phyloP scores from a whole-genome alignment of 768 basidiomycete species.

The Tylopilus balloui region DNA sequence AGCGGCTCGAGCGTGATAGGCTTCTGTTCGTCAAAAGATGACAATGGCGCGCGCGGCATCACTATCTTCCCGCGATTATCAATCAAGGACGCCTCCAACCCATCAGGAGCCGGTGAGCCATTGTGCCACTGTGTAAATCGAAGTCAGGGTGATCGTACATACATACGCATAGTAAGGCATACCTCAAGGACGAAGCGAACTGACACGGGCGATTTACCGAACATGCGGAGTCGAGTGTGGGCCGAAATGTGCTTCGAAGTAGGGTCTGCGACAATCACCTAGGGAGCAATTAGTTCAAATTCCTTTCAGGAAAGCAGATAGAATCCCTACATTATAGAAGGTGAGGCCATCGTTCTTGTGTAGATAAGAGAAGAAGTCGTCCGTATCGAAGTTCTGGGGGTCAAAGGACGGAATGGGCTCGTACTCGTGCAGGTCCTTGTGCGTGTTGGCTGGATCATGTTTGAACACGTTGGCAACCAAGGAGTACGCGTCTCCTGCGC shows the following conservation, averaged over 20 bases:
- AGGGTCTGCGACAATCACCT: slow-evolving; percentile 12
- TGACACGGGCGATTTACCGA: background rate
- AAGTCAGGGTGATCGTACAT: background rate
- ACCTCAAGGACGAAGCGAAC: slow-evolving; percentile 3
- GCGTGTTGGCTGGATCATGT: background rate
- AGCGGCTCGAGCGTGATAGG: background rate
- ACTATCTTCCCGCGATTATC: slow-evolving; percentile 2
- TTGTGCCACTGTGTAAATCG: slow-evolving; percentile 1
- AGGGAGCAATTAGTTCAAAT: background rate
- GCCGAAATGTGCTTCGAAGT: slow-evolving; percentile 4
- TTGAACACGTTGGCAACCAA: slow-evolving; percentile 9
- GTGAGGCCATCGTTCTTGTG: background rate
- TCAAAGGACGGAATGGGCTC: background rate
- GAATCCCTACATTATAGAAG: slow-evolving; percentile 5
- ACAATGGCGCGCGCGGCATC: background rate
- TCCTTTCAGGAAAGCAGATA: background rate
- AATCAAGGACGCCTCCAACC: slow-evolving; percentile 4
- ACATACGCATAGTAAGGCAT: background rate
- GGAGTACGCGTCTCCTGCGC: slow-evolving; percentile 1
- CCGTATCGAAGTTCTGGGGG: background rate
- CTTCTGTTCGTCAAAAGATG: background rate
- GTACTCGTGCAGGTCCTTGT: background rate
- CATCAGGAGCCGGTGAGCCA: background rate
- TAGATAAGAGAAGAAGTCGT: slow-evolving; percentile 3
- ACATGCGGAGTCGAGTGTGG: slow-evolving; percentile 9